A percentile compares a stretch with the other conserved stretches of the same genome.
These are phyloP conservation scores for Oryza punctata DNA, from an alignment of 176 grass and related monocot species.

Conservation along the genomic window DNA sequence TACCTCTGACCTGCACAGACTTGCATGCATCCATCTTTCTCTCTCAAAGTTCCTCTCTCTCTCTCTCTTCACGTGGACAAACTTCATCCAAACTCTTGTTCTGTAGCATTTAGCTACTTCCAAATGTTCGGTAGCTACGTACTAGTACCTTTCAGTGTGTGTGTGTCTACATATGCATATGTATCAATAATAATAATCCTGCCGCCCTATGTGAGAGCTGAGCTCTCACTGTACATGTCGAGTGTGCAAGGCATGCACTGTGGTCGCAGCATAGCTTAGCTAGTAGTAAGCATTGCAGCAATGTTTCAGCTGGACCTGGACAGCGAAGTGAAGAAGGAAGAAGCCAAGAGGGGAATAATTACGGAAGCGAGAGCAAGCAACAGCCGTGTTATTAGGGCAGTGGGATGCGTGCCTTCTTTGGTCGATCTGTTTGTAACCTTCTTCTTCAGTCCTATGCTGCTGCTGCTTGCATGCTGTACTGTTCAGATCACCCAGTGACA, in stretches of 20 bases:
- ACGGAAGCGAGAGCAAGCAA: neutral
- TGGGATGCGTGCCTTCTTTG: slow-evolving; percentile 33
- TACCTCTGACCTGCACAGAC: slow-evolving; percentile 35
- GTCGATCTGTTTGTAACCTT: slow-evolving; percentile 38
- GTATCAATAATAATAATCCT: neutral
- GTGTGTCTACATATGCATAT: slow-evolving; percentile 28
- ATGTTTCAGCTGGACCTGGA: neutral
- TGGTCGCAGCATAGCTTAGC: neutral
- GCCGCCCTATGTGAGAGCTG: neutral
- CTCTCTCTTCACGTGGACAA: slow-evolving; percentile 47
- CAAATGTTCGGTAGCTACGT: slow-evolving; percentile 31
- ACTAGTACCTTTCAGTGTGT: slow-evolving; percentile 12
- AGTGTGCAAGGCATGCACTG: neutral
- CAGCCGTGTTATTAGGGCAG: slow-evolving; percentile 3
- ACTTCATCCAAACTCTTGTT: slow-evolving; percentile 40
- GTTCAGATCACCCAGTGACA: neutral
- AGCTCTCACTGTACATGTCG: neutral
- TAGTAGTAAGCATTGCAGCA: neutral
- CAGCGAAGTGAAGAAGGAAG: slow-evolving; percentile 42
- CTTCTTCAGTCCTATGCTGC: slow-evolving; percentile 35
- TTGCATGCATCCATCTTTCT: slow-evolving; percentile 24
- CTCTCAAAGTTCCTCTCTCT: neutral
- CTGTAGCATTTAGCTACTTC: slow-evolving; percentile 51
- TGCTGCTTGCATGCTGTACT: neutral
- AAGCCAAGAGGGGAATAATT: slow-evolving; percentile 35